Evolutionary conservation across 768 basidiomycete genomes (phyloP).

Genomic region (Pilatotrama ljubarskyi): DNA sequence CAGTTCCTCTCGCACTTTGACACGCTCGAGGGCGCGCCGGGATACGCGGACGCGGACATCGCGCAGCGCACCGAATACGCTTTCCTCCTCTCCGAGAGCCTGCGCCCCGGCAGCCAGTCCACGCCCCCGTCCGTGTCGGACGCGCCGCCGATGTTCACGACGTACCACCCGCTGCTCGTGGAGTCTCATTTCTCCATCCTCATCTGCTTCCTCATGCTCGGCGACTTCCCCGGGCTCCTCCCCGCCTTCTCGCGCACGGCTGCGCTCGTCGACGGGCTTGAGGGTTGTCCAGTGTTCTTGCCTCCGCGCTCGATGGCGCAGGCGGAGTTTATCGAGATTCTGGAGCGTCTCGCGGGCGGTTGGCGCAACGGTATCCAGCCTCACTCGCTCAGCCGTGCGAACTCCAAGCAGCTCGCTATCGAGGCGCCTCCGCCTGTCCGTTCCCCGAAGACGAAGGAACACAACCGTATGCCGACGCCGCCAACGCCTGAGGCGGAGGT

Average conservation of each 20-base stretch:
- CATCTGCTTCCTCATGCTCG: slow-evolving; percentile 74
- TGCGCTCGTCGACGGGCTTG: slow-evolving; percentile 73
- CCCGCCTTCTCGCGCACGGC: slow-evolving; percentile 67
- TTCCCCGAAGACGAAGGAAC: slow-evolving; percentile 25
- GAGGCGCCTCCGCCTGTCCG: slow-evolving; percentile 33
- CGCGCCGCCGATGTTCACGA: slow-evolving; percentile 69
- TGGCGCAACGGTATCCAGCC: slow-evolving; percentile 70
- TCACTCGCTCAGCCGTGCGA: slow-evolving; percentile 45
- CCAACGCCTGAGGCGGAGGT: slow-evolving; percentile 29
- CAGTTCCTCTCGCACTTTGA: slow-evolving; percentile 84
- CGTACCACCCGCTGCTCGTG: slow-evolving; percentile 87
- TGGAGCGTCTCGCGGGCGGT: slow-evolving; percentile 76
- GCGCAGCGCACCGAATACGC: slow-evolving; percentile 63
- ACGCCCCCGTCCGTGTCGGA: slow-evolving; percentile 40
- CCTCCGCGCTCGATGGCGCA: slow-evolving; percentile 89
- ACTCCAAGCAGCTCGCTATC: slow-evolving; percentile 46
- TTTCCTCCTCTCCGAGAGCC: slow-evolving; percentile 65
- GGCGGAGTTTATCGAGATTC: slow-evolving; percentile 83
- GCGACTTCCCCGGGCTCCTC: slow-evolving; percentile 64
- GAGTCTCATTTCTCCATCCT: slow-evolving; percentile 85
- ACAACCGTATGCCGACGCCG: slow-evolving; percentile 25
- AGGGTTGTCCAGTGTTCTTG: slow-evolving; percentile 86
- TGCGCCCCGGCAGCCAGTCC: slow-evolving; percentile 59
- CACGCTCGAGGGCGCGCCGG: slow-evolving; percentile 52
- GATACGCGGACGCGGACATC: slow-evolving; percentile 37